These are phyloP conservation scores for Chenopodium berlandieri DNA, from an alignment of 148 eudicot species.

Conservation along the genomic window DNA sequence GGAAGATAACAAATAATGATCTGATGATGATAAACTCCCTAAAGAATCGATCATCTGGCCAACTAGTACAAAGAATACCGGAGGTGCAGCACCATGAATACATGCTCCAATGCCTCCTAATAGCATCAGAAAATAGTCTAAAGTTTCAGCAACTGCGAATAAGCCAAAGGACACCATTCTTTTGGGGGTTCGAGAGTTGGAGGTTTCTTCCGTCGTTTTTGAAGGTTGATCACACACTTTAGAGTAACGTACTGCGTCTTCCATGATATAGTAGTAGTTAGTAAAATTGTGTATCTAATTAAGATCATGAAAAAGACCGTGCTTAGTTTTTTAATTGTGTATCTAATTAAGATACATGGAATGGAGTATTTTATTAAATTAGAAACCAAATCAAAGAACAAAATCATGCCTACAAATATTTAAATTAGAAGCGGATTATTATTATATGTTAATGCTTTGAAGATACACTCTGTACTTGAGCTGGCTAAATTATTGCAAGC, in stretches of 20 bases:
- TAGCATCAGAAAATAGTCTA: conserved; percentile 57
- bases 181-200: no score
- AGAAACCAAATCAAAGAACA: no score
- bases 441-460: no score
- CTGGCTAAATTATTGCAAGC: no score
- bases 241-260: no score
- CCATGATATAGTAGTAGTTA: neutral
- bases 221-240: neutral
- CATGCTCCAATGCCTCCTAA: conserved; percentile 63
- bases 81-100: conserved; percentile 62
- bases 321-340: no score
- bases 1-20: conserved; percentile 43
- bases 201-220: neutral
- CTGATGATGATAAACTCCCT: conserved; percentile 41
- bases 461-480: no score
- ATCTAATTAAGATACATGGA: no score
- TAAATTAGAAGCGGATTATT: no score
- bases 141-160: conserved; percentile 52
- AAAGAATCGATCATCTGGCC: conserved; percentile 68
- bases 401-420: no score
- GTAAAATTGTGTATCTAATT: neutral
- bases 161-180: conserved; percentile 22
- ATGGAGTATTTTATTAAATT: no score
- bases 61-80: conserved; percentile 62
- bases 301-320: no score